These are phyloP conservation scores for Candida sp. DNA, from an alignment of 1,139 yeast genomes.

Conservation along the genomic window DNA sequence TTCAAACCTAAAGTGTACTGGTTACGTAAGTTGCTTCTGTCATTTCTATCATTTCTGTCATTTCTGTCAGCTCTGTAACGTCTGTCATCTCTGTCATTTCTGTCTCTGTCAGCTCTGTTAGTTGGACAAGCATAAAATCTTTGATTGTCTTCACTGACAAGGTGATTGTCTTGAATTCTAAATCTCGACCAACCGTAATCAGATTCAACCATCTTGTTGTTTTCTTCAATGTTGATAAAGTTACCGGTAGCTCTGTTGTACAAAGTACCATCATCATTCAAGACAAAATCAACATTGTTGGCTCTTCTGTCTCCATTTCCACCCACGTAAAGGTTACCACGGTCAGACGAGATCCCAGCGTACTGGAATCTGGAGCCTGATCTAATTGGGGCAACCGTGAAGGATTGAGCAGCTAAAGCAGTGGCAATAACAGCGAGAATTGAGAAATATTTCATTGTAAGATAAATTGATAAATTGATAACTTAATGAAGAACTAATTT, in stretches of 20 bases:
- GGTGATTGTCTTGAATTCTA: constrained; percentile 8
- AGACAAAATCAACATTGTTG: constrained; percentile 10
- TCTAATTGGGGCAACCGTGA: constrained; percentile 17
- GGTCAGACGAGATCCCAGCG: constrained; percentile 7
- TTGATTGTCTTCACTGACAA: constrained; percentile 12
- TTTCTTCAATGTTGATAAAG: constrained; percentile 11
- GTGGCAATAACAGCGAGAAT: constrained; percentile 16
- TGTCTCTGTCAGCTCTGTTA: neutral
- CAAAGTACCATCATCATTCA: constrained; percentile 18
- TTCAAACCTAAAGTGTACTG: neutral
- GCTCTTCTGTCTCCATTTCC: no score
- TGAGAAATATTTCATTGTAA: constrained; percentile 5
- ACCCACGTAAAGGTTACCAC: constrained; percentile 14
- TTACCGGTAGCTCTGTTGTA: constrained; percentile 14
- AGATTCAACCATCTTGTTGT: constrained; percentile 12
- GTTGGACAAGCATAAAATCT: constrained; percentile 17
- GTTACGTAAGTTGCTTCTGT: neutral
- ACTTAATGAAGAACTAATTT: neutral
- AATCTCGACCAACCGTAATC: constrained; percentile 15
- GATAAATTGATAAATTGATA: neutral
- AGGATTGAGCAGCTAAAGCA: constrained; percentile 20
- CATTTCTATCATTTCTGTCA: neutral
- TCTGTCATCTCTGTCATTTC: no score
- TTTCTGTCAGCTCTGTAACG: no score
- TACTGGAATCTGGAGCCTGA: constrained; percentile 25